Base-by-base conservation (phyloP, 2,329 filamentous ascomycete species). In the Stagonosporopsis cucurbitacearum region DNA sequence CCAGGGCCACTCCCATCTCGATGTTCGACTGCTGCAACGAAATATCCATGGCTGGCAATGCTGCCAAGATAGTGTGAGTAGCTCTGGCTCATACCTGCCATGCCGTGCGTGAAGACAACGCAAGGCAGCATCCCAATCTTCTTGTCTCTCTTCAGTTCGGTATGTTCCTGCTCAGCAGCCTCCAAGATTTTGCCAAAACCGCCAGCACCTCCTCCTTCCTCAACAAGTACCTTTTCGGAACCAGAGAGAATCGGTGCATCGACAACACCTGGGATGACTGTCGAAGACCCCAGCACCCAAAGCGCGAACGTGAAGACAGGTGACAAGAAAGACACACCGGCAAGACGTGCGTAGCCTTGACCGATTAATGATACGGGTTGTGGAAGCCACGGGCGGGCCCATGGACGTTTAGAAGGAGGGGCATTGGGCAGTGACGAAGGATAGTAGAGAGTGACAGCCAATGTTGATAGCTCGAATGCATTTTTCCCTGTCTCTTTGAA, bases 11-110 rank as follows among this genome's bases (percentile, higher is more conserved):
- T 80, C 12, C 79, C 79, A 60, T 81, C 79, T 39, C 79, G 67
- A 54, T 81, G 79, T 62, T 81, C 79, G 15, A 81, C 71, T 2
- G 79, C 78, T 15, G 77, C 78, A 6, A 81, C 78, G 11, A 81
- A 65, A 40, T 75, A 77, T 8, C 79, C 79, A 42, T 79, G 71
- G 39, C 77, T 79, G 12, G 79, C 79, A 26, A 81, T 72, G 52
- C 79, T 78, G 12, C 76, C 78, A 15, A 78, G 74, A 56, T 77
- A 80, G 45, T 80, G 77, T 17, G 78, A 77, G 61, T 81, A 81
- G 60, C 71, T 74, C 41, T 78, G 80, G 30, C 77, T 73, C 63
- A 75, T 75, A 3, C 76, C 75, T 4, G 78, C 78, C 77, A 79
- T 79, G 6, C 79, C 79, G 59, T 81, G 79, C 3, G 75, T 78